These are phyloP conservation scores for Urtica urens DNA, from an alignment of 306 rosid genomes.

Conservation along the genomic window DNA sequence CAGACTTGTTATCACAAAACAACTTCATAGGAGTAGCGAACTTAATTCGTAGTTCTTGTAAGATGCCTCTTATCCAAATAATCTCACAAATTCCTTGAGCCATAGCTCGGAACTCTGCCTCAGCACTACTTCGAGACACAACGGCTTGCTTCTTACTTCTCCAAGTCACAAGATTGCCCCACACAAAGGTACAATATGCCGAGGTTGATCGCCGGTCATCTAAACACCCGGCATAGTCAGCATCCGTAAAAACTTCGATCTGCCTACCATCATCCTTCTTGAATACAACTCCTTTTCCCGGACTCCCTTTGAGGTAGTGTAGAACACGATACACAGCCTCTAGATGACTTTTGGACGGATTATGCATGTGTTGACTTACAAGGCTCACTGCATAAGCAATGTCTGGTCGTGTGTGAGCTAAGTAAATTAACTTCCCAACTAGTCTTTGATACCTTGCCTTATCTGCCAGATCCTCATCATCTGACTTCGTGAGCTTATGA, in stretches of 20 bases:
- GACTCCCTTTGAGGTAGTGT: background rate
- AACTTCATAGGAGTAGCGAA: background rate
- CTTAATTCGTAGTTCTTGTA: background rate
- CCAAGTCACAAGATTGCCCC: background rate
- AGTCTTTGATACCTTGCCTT: background rate
- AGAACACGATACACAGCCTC: too few species aligned
- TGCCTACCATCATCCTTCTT: background rate
- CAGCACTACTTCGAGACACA: background rate
- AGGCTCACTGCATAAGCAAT: background rate
- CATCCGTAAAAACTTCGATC: background rate
- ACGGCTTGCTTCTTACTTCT: background rate
- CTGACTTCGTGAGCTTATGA: background rate
- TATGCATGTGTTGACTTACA: background rate
- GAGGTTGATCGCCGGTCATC: background rate
- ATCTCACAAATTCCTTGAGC: background rate
- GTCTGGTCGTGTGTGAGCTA: background rate
- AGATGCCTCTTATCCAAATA: background rate
- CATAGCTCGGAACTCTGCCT: background rate
- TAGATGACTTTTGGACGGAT: background rate
- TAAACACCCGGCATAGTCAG: background rate
- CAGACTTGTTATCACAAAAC: background rate
- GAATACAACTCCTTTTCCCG: background rate
- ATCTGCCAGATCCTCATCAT: background rate
- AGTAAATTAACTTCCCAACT: background rate
- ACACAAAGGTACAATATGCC: background rate